A percentile compares a stretch with the other conserved stretches of the same genome.
These are phyloP conservation scores for Aspergillus ostianus DNA, from an alignment of 495 filamentous ascomycete species.

Conservation along the genomic window DNA sequence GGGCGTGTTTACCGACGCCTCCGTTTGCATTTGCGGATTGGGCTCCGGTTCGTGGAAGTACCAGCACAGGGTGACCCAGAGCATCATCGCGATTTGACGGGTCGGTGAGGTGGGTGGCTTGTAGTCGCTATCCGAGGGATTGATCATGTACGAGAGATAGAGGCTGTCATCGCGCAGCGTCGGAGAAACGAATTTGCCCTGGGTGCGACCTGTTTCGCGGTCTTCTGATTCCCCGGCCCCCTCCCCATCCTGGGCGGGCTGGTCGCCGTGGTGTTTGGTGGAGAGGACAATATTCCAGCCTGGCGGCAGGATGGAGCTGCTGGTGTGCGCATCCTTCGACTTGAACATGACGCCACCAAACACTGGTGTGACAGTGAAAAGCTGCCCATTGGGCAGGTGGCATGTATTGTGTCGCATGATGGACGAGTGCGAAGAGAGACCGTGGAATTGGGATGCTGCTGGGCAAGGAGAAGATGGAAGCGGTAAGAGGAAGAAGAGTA, in stretches of 20 bases:
- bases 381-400: constrained; percentile 84
- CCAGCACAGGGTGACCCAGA: constrained; percentile 94
- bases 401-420: constrained; percentile 36
- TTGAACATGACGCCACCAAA: constrained; percentile 91
- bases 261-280: constrained; percentile 52
- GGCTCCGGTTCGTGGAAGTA: constrained; percentile 76
- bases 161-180: constrained; percentile 76
- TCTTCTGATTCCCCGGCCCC: constrained; percentile 16
- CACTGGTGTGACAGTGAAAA: constrained; percentile 72
- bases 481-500: neutral
- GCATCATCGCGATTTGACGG: constrained; percentile 89
- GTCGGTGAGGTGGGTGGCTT: constrained; percentile 76
- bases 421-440: neutral
- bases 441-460: neutral
- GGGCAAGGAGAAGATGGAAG: neutral
- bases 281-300: constrained; percentile 88
- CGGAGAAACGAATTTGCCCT: constrained; percentile 62
- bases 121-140: constrained; percentile 74
- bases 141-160: constrained; percentile 88
- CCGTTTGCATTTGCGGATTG: constrained; percentile 54
- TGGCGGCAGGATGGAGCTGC: constrained; percentile 69
- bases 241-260: constrained; percentile 13
- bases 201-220: constrained; percentile 14
- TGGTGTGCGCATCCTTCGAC: constrained; percentile 65
- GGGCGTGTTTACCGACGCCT: constrained; percentile 64